phyloP scores from a whole-genome alignment of 495 filamentous ascomycete species.

The Cercophora newfieldiana region DNA sequence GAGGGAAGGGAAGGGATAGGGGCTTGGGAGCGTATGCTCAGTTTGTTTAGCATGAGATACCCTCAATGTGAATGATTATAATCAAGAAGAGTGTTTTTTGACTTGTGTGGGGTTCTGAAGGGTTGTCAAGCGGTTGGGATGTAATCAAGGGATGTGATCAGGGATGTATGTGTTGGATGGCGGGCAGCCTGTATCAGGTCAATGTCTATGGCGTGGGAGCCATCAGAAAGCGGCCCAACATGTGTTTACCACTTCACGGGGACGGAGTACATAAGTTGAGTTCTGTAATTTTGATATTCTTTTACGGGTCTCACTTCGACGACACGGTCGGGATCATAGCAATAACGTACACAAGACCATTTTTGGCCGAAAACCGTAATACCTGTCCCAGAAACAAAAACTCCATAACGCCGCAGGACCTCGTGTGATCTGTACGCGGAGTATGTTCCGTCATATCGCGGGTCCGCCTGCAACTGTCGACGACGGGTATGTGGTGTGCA shows the following conservation, averaged over 20 bases:
- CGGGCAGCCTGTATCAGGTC: too few relatives aligned
- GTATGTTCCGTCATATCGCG: too few relatives aligned
- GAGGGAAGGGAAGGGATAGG: not conserved
- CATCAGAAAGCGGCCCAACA: too few relatives aligned
- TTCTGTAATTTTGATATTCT: not conserved
- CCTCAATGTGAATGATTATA: slow-evolving; percentile 14
- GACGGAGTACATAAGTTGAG: not conserved
- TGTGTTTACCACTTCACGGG: too few relatives aligned
- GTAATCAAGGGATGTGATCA: too few relatives aligned
- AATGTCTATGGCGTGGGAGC: too few relatives aligned
- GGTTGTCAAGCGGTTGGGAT: not conserved
- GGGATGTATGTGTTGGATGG: too few relatives aligned
- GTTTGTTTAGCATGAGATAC: slow-evolving; percentile 28
- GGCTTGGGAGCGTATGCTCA: not conserved
- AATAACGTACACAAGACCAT: not conserved
- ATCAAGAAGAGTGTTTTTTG: too few relatives aligned
- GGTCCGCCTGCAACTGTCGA: too few relatives aligned
- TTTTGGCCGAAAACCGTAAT: not conserved
- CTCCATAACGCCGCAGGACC: not conserved
- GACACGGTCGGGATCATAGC: not conserved
- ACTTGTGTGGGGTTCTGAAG: too few relatives aligned
- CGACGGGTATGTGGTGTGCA: too few relatives aligned
- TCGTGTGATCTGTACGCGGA: not conserved
- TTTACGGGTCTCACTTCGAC: not conserved
- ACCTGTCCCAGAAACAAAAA: not conserved